Base-by-base conservation (phyloP, 306 rosid genomes). In the Quercus robur region DNA sequence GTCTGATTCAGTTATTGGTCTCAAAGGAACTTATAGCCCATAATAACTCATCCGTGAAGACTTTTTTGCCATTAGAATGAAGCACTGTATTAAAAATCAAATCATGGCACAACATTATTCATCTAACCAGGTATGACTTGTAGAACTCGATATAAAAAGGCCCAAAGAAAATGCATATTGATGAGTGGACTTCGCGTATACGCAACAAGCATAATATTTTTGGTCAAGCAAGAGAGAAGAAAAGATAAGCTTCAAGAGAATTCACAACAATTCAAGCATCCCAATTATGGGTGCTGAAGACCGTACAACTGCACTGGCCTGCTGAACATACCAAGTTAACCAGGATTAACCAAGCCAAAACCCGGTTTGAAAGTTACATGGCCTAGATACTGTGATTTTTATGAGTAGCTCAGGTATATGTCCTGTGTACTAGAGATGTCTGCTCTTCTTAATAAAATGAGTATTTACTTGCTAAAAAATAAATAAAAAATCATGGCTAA, bases 51-150 rank as follows among this genome's bases (percentile, higher is more conserved):
- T 80, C 67, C 33, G 19, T 21, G 55, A 51, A 31, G 77, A 73
- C 67, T 38, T 73, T 10, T 0, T 46, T 68, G n/a, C 57, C 35
- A 70, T 30, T 71, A 35, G 52, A 33, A 35, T 68, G 51, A 82
- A 54, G 46, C 33, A 33, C 57, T 52, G 81, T 61, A 83, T 54
- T 62, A 41, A 57, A 67, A 26, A 66, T 51, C 7, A 66, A 20
- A 78, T 82, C 84, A n/a, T 25, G 63, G 6, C 46, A 67, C 74
- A 80, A 56, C 18, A 74, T 52, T 11, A 75, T 28, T 15, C 6
- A 35, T n/a, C 72, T 68, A 33, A 68, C 52, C 52, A 67, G 52
- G 72, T 33, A 67, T 18, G 38, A 35, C 51, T 67, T 8, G 26
- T 35, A 21, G 19, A 67, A 33, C 71, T 7, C 1, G 1, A 33